These are phyloP conservation scores for Rhynchospora breviuscula DNA, from an alignment of 176 grass and related monocot genomes.

Conservation along the genomic window DNA sequence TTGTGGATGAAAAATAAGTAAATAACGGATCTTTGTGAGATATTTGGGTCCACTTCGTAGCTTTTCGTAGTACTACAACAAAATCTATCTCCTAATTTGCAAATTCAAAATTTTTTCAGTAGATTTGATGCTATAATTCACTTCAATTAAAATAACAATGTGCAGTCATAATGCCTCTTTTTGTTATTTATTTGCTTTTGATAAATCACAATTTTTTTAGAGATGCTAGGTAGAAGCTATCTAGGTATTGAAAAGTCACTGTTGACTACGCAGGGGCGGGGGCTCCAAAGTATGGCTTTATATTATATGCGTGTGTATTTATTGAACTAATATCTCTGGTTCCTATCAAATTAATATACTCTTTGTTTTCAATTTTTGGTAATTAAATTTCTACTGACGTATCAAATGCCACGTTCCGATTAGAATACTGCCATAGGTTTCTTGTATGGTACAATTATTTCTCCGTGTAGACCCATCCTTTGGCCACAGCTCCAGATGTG, in stretches of 20 bases:
- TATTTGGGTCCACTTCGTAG: too few relatives aligned
- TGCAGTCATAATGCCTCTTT: neutral
- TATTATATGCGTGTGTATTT: too few relatives aligned
- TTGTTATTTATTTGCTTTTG: too few relatives aligned
- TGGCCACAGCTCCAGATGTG: neutral
- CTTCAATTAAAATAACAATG: neutral
- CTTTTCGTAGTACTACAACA: too few relatives aligned
- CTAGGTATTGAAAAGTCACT: too few relatives aligned
- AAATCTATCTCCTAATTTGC: neutral
- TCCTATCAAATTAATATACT: neutral
- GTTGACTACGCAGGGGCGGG: too few relatives aligned
- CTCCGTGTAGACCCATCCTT: slow-evolving; percentile 4
- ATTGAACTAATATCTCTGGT: neutral
- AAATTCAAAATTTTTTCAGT: neutral
- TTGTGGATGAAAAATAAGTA: too few relatives aligned
- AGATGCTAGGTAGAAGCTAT: too few relatives aligned
- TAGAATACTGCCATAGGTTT: neutral
- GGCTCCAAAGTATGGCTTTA: too few relatives aligned
- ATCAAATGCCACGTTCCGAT: neutral
- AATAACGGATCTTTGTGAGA: too few relatives aligned
- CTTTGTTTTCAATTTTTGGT: neutral
- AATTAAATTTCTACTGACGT: neutral
- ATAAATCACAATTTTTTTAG: too few relatives aligned
- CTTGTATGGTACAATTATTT: neutral
- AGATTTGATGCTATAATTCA: neutral